Evolutionary conservation across 169 alveolate species (phyloP).

Genomic region (Eimeria praecox): DNA sequence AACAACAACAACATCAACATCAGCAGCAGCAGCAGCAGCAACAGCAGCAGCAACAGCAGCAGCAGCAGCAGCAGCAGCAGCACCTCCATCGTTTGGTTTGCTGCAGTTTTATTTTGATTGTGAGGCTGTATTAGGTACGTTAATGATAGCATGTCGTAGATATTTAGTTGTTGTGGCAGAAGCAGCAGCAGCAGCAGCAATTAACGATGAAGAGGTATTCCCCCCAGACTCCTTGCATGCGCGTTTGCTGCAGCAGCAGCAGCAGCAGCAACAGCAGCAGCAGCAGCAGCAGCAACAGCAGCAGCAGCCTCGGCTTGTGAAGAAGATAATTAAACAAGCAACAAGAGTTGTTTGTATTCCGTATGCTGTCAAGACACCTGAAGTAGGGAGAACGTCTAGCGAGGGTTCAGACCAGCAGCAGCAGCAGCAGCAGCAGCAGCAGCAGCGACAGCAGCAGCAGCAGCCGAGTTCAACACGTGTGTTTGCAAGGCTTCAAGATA

Average conservation of each 20-base stretch:
- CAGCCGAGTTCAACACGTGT: not conserved
- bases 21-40: constrained; percentile 25
- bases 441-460: constrained; percentile 40
- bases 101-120: constrained; percentile 34
- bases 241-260: not conserved
- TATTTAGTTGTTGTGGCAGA: constrained; percentile 51
- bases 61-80: constrained; percentile 1
- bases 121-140: constrained; percentile 67
- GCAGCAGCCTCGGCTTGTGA: constrained; percentile 10
- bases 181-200: constrained; percentile 20
- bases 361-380: not conserved
- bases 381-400: not conserved
- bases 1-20: not conserved
- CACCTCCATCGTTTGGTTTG: constrained; percentile 32
- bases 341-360: constrained; percentile 35
- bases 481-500: not conserved
- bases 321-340: constrained; percentile 14
- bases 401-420: constrained; percentile 12
- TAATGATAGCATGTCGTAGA: not conserved
- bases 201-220: constrained; percentile 16
- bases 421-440: not conserved
- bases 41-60: constrained; percentile 16
- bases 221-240: not conserved
- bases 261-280: constrained; percentile 59
- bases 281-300: constrained; percentile 42